Evolutionary conservation across 176 grass and related monocot species (phyloP).

Genomic region (Bolboschoenus planiculmis): DNA sequence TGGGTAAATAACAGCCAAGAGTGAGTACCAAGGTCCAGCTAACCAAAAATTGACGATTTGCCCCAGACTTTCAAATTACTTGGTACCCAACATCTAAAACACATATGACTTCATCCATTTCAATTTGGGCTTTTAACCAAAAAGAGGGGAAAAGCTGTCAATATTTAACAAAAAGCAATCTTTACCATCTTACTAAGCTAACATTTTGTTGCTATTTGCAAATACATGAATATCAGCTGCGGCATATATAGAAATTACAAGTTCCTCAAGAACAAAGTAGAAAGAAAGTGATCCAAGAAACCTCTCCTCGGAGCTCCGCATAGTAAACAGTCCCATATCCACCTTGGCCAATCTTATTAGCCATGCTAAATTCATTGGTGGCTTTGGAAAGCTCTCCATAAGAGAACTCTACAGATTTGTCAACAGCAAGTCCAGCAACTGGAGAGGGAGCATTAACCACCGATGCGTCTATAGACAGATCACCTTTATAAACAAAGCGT

Average conservation of each 20-base stretch:
- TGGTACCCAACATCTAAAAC: not conserved
- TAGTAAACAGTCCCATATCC: constrained; percentile 61
- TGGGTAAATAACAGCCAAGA: not conserved
- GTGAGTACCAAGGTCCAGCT: not conserved
- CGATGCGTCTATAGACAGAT: constrained; percentile 7
- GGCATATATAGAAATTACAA: not conserved
- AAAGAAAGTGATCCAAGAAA: constrained; percentile 30
- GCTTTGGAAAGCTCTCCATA: constrained; percentile 82
- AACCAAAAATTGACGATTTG: not conserved
- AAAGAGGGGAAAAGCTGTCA: not conserved
- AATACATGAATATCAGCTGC: not conserved
- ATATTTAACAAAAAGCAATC: not conserved
- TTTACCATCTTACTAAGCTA: not conserved
- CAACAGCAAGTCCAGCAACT: constrained; percentile 58
- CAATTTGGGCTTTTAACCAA: not conserved
- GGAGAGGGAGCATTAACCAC: constrained; percentile 25
- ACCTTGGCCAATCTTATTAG: constrained; percentile 94
- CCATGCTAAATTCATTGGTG: constrained; percentile 81
- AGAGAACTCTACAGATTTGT: constrained; percentile 90
- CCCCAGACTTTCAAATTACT: not conserved
- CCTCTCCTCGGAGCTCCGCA: constrained; percentile 95
- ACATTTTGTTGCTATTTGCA: not conserved
- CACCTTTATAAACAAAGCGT: not conserved
- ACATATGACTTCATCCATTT: not conserved
- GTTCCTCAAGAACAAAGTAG: not conserved